Evolutionary conservation across 2,329 filamentous ascomycete species (phyloP).

Genomic region (Rhynchosporium agropyri): DNA sequence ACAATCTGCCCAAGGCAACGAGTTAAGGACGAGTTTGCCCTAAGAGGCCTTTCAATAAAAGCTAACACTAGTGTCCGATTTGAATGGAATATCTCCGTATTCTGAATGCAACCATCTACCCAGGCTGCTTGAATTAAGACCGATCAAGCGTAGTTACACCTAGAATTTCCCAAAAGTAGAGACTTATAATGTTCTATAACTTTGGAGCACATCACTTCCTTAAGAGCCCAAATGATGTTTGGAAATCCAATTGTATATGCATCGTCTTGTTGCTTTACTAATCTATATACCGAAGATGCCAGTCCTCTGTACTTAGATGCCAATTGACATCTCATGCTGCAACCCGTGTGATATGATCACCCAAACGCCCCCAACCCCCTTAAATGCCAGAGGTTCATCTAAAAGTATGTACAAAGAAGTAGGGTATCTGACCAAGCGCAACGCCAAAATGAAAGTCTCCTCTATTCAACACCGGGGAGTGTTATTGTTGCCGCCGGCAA

Average conservation of each 20-base stretch:
- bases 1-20: too few relatives aligned
- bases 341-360: conserved; percentile 1
- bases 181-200: too few relatives aligned
- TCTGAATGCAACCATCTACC: too few relatives aligned
- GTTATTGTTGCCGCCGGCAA: conserved; percentile 13
- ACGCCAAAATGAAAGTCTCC: not conserved
- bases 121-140: too few relatives aligned
- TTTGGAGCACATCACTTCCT: not conserved
- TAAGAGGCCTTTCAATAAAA: too few relatives aligned
- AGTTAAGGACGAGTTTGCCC: too few relatives aligned
- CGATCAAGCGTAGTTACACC: too few relatives aligned
- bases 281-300: conserved; percentile 4
- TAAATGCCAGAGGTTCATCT: conserved; percentile 11
- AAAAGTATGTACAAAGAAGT: conserved; percentile 33
- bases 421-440: conserved; percentile 30
- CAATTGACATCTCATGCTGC: conserved; percentile 18
- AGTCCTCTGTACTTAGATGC: not conserved
- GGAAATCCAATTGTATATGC: not conserved
- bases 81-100: too few relatives aligned
- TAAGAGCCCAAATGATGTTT: not conserved
- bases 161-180: too few relatives aligned
- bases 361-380: conserved; percentile 13
- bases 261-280: conserved; percentile 1
- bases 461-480: conserved; percentile 10
- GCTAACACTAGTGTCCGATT: too few relatives aligned